A percentile compares a stretch with the other conserved stretches of the same genome.
Conservation (phyloP, 2,329 filamentous ascomycete species). For the Cordyceps farinosa region DNA sequence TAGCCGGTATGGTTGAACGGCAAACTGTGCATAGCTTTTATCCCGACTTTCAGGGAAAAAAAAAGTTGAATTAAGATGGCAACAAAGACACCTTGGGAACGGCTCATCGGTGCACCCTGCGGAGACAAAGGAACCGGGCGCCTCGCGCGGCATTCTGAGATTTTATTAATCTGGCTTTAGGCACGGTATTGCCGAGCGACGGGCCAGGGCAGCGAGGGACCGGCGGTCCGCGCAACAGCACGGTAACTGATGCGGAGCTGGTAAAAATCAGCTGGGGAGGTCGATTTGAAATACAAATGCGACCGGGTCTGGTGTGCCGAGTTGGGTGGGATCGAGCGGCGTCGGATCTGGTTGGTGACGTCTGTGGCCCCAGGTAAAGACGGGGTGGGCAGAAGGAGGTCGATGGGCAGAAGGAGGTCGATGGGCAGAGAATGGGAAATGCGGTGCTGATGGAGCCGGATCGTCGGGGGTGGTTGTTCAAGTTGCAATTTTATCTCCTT, state of each 20-base stretch:
- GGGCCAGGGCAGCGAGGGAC: background rate
- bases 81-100: no score
- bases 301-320: background rate
- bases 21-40: no score
- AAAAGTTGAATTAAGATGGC: no score
- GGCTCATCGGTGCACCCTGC: no score
- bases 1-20: no score
- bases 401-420: background rate
- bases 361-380: background rate
- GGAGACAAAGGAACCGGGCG: no score
- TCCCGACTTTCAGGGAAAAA: no score
- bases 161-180: background rate
- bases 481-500: no score
- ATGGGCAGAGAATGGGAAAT: background rate
- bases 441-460: background rate
- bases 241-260: no score
- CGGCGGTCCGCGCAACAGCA: background rate
- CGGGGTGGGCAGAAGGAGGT: background rate
- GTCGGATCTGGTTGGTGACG: background rate
- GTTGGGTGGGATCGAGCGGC: background rate
- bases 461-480: background rate
- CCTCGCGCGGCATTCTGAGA: background rate
- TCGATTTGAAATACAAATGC: no score
- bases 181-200: background rate
- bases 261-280: background rate